Evolutionary conservation across 805 yeast genomes (phyloP).

Genomic region (Candida adriatica): DNA sequence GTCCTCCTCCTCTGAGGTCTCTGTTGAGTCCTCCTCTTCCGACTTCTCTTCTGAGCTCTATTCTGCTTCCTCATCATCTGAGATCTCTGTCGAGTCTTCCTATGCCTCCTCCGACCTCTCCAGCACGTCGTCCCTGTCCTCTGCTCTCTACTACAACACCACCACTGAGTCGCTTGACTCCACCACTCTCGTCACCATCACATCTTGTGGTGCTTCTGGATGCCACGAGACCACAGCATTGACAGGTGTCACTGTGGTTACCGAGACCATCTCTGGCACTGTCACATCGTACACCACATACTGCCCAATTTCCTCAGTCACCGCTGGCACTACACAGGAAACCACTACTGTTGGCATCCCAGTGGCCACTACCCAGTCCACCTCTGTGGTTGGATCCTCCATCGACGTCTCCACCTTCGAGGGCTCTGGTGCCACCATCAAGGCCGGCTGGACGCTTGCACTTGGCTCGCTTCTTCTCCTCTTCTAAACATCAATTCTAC

Average conservation of each 20-base stretch:
- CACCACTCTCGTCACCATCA: slow-evolving; percentile 19
- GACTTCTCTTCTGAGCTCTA: slow-evolving; percentile 5
- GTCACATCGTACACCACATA: slow-evolving; percentile 19
- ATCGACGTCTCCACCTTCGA: slow-evolving; percentile 7
- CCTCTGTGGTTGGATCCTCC: slow-evolving; percentile 5
- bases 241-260: slow-evolving; percentile 26
- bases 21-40: slow-evolving; percentile 2
- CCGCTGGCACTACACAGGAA: slow-evolving; percentile 4
- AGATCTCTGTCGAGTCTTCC: slow-evolving; percentile 3
- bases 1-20: slow-evolving; percentile 1
- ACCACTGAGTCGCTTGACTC: slow-evolving; percentile 18
- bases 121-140: slow-evolving; percentile 2
- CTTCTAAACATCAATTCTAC: slow-evolving; percentile 1
- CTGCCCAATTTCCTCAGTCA: slow-evolving; percentile 19
- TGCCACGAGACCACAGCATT: slow-evolving; percentile 17
- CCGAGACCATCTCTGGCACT: slow-evolving; percentile 22
- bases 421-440: slow-evolving; percentile 17
- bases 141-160: slow-evolving; percentile 20
- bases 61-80: slow-evolving; percentile 2
- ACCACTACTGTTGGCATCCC: slow-evolving; percentile 10
- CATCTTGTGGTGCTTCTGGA: slow-evolving; percentile 14
- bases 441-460: slow-evolving; percentile 11
- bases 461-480: slow-evolving; percentile 23
- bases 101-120: slow-evolving; percentile 4
- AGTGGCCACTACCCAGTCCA: slow-evolving; percentile 2